Conservation (phyloP, 2,329 filamentous ascomycete genomes). For the Neocucurbitaria cava region DNA sequence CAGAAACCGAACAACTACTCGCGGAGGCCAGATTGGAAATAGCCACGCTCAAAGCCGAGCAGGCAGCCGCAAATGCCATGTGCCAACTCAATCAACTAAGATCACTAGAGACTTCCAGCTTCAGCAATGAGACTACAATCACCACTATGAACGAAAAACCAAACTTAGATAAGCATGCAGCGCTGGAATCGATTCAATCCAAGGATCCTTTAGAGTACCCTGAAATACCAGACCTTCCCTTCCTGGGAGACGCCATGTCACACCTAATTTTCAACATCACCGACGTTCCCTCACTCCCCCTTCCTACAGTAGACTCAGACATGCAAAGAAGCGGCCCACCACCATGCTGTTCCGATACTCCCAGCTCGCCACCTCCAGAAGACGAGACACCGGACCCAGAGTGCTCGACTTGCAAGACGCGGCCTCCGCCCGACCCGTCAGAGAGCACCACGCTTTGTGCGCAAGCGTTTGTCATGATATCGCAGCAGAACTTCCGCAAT, state of each 20-base stretch:
- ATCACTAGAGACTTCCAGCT: neutral
- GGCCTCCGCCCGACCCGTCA: constrained; percentile 31
- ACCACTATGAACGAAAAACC: neutral
- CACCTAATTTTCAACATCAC: neutral
- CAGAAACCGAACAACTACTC: constrained; percentile 36
- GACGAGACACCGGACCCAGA: constrained; percentile 22
- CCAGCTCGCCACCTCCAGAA: neutral
- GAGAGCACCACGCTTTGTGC: constrained; percentile 46
- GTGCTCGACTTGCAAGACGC: constrained; percentile 36
- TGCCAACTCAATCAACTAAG: constrained; percentile 6
- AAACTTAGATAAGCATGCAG: constrained; percentile 1
- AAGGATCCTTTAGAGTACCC: constrained; percentile 10
- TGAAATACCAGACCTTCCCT: constrained; percentile 14
- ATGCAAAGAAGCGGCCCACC: constrained; percentile 19
- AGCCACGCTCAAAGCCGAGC: constrained; percentile 25
- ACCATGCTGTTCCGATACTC: constrained; percentile 33
- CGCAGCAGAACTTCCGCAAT: constrained; percentile 44
- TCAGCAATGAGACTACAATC: neutral
- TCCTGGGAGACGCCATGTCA: constrained; percentile 12
- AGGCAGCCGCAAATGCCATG: constrained; percentile 14
- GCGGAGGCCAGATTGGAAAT: constrained; percentile 36
- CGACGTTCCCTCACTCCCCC: constrained; percentile 6
- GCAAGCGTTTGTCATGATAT: constrained; percentile 43
- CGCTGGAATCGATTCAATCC: constrained; percentile 2
- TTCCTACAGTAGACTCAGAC: neutral